Conservation (phyloP, 805 yeast species). For the Vanderwaltozyma yarrowii region DNA sequence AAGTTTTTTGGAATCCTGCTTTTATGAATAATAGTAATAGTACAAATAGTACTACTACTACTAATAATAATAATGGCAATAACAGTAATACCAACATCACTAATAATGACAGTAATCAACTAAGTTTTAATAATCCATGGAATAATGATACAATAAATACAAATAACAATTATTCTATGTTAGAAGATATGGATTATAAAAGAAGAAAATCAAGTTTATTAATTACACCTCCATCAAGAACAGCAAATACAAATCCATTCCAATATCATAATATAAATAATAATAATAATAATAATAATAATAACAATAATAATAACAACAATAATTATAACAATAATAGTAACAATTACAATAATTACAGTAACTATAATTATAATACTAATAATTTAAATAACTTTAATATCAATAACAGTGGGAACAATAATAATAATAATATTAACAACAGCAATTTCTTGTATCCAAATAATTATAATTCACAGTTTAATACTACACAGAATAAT, state of each 20-base stretch:
- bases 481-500: neutral
- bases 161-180: neutral
- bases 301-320: neutral
- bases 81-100: slow-evolving; percentile 4
- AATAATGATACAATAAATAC: neutral
- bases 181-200: slow-evolving; percentile 5
- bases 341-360: neutral
- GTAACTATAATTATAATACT: neutral
- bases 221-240: slow-evolving; percentile 34
- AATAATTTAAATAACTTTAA: too few species aligned
- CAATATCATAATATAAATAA: slow-evolving; percentile 14
- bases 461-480: too few species aligned
- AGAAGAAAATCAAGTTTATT: slow-evolving; percentile 29
- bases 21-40: slow-evolving; percentile 4
- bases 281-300: neutral
- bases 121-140: slow-evolving; percentile 20
- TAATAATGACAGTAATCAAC: too few species aligned
- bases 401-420: neutral
- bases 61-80: slow-evolving; percentile 6
- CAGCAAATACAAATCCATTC: slow-evolving; percentile 34
- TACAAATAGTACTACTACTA: neutral
- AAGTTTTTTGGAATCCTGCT: slow-evolving; percentile 12
- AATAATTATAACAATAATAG: neutral
- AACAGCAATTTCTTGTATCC: too few species aligned
- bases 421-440: neutral